These are phyloP conservation scores for Collybia sordida DNA, from an alignment of 768 basidiomycete species.

Conservation along the genomic window DNA sequence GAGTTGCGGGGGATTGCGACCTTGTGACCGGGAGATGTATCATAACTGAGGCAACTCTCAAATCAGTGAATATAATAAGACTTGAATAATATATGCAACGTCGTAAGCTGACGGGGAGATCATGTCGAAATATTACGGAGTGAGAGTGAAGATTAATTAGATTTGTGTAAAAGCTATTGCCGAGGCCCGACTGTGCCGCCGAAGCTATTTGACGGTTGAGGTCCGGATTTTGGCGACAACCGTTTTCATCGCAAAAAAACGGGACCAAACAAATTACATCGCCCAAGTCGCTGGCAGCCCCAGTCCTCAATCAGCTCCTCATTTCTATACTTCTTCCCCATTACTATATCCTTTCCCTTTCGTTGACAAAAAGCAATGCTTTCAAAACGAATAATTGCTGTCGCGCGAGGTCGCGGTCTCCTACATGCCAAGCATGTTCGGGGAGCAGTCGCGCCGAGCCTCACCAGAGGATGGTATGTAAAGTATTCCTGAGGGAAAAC, in stretches of 20 bases:
- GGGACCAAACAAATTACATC: slow-evolving; percentile 21
- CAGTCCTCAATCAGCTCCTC: background rate
- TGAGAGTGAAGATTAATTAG: too few species aligned
- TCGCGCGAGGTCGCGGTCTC: slow-evolving; percentile 61
- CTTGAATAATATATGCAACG: background rate
- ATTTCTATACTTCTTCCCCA: background rate
- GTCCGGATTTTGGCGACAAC: slow-evolving; percentile 14
- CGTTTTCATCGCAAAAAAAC: slow-evolving; percentile 5
- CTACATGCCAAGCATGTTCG: slow-evolving; percentile 35
- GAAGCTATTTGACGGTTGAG: slow-evolving; percentile 3
- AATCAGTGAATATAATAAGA: too few species aligned
- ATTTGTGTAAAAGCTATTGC: background rate
- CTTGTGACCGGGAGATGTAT: too few species aligned
- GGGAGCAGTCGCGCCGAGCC: slow-evolving; percentile 25
- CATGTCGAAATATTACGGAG: background rate
- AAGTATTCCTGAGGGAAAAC: slow-evolving; percentile 2
- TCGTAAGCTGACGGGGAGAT: background rate
- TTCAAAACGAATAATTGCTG: slow-evolving; percentile 65
- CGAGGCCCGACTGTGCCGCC: slow-evolving; percentile 2
- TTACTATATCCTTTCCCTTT: background rate
- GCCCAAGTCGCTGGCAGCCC: slow-evolving; percentile 6
- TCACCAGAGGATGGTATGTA: slow-evolving; percentile 50
- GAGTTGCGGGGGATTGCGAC: slow-evolving; percentile 8
- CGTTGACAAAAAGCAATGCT: slow-evolving; percentile 44
- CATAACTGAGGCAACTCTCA: too few species aligned